Evolutionary conservation across 352 stramenopile genomes (phyloP).

Genomic region (Phytophthora uliginosa): DNA sequence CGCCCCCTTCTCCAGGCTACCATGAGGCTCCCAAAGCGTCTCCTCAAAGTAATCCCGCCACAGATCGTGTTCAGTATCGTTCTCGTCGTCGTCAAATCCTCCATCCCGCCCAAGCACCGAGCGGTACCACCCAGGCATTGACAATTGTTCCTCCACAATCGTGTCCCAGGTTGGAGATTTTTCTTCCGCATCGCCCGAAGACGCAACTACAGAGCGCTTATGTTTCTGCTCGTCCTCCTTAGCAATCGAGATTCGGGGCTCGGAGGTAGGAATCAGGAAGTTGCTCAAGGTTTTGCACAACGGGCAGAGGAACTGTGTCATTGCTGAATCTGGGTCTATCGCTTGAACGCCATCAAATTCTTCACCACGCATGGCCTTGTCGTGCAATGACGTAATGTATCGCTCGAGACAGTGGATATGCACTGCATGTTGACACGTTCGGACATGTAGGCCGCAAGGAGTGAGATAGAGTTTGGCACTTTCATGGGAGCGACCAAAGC

Average conservation of each 20-base stretch:
- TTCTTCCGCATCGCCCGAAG: conserved; percentile 20
- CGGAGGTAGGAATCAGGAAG: conserved; percentile 88
- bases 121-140: conserved; percentile 75
- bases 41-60: conserved; percentile 92
- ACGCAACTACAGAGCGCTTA: conserved; percentile 19
- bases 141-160: conserved; percentile 73
- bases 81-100: conserved; percentile 54
- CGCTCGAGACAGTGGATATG: conserved; percentile 90
- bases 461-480: conserved; percentile 81
- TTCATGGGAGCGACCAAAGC: conserved; percentile 54
- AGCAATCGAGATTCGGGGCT: conserved; percentile 44
- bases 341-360: conserved; percentile 91
- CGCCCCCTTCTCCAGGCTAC: conserved; percentile 87
- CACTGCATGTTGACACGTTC: conserved; percentile 89
- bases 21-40: conserved; percentile 88
- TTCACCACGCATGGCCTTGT: conserved; percentile 90
- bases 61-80: conserved; percentile 72
- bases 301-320: conserved; percentile 94
- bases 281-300: conserved; percentile 95
- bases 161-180: conserved; percentile 51
- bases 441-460: conserved; percentile 84
- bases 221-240: conserved; percentile 34
- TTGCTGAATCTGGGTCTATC: conserved; percentile 88
- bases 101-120: conserved; percentile 78
- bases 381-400: conserved; percentile 88